These are phyloP conservation scores for Hibiscus mutabilis DNA, from an alignment of 345 rosid species.

Conservation along the genomic window DNA sequence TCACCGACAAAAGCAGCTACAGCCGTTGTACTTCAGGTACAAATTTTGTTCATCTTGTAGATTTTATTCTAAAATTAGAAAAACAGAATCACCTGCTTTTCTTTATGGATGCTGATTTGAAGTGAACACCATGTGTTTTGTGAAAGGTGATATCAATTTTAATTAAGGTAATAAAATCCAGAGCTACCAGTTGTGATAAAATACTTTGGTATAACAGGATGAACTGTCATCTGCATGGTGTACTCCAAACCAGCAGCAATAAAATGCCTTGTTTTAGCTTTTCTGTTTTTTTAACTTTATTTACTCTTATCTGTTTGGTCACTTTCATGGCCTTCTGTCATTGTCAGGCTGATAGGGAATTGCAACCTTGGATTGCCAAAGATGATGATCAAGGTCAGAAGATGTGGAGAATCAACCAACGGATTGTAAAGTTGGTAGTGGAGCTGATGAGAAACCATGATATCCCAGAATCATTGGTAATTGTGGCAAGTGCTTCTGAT, in stretches of 20 bases:
- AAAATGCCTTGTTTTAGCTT: slow-evolving; percentile 1
- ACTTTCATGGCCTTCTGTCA: slow-evolving; percentile 22
- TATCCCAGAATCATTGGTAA: slow-evolving; percentile 72
- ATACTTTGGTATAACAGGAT: neutral
- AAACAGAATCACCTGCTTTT: neutral
- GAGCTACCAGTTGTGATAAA: neutral
- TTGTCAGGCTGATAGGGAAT: slow-evolving; percentile 88
- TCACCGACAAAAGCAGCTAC: slow-evolving; percentile 88
- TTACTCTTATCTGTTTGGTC: slow-evolving; percentile 17
- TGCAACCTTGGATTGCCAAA: slow-evolving; percentile 96
- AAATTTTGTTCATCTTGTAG: slow-evolving; percentile 29
- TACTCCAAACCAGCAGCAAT: slow-evolving; percentile 4
- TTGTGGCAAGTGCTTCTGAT: slow-evolving; percentile 88
- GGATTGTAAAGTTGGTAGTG: slow-evolving; percentile 76
- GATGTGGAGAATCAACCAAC: slow-evolving; percentile 92
- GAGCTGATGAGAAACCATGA: slow-evolving; percentile 94
- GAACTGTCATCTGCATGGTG: slow-evolving; percentile 7
- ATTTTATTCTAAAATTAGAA: neutral
- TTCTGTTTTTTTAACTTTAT: slow-evolving; percentile 1
- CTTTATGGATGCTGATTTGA: slow-evolving; percentile 9
- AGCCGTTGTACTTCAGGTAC: slow-evolving; percentile 93
- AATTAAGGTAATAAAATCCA: neutral
- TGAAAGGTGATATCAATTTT: slow-evolving; percentile 7
- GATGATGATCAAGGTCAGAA: slow-evolving; percentile 89
- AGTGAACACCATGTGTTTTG: slow-evolving; percentile 1